These are phyloP conservation scores for Talaromyces wortmannii DNA, from an alignment of 495 filamentous ascomycete genomes.

Conservation along the genomic window DNA sequence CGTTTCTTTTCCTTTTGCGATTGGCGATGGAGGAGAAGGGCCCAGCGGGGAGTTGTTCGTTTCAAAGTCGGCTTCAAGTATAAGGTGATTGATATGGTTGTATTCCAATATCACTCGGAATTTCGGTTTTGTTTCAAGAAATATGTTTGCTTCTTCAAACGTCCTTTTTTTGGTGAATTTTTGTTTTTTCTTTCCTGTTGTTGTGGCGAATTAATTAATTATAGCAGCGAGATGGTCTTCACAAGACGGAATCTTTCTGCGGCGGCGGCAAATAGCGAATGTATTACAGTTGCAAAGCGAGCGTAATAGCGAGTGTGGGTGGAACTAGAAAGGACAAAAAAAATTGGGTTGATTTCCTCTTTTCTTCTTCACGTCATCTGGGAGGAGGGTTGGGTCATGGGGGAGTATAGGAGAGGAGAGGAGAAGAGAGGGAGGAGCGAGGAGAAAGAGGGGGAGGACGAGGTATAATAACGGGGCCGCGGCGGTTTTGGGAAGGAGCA, in stretches of 20 bases:
- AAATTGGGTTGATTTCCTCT: background rate
- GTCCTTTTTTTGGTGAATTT: slow-evolving; percentile 5
- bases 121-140: slow-evolving; percentile 7
- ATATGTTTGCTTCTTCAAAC: slow-evolving; percentile 2
- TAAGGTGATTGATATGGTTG: too few relatives aligned
- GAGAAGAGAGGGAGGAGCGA: slow-evolving; percentile 21
- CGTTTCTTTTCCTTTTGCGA: too few relatives aligned
- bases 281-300: slow-evolving; percentile 38
- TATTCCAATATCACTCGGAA: background rate
- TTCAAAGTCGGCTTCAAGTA: too few relatives aligned
- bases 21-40: too few relatives aligned
- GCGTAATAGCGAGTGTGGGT: slow-evolving; percentile 37
- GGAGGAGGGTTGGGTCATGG: slow-evolving; percentile 9
- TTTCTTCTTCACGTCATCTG: slow-evolving; percentile 9
- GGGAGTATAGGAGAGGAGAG: slow-evolving; percentile 12
- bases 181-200: slow-evolving; percentile 7
- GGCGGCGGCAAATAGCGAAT: slow-evolving; percentile 31
- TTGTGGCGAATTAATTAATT: background rate
- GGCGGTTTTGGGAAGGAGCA: background rate
- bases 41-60: too few relatives aligned
- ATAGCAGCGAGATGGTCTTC: background rate
- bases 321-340: slow-evolving; percentile 21
- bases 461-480: background rate
- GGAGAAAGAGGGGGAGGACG: background rate
- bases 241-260: background rate